Base-by-base conservation (phyloP, 2,329 filamentous ascomycete species). In the Alternaria triticina region DNA sequence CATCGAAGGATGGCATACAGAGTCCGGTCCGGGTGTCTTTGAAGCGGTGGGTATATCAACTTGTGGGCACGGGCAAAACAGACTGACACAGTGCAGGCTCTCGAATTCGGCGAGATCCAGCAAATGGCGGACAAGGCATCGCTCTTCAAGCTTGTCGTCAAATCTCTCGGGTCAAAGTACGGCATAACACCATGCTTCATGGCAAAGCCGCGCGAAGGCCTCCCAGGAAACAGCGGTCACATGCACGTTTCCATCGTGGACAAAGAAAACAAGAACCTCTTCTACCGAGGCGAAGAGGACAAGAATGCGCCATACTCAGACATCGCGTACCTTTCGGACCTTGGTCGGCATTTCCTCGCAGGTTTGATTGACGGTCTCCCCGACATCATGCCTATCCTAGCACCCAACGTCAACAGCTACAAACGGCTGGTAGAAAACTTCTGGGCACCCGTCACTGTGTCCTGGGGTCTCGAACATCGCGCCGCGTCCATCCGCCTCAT, bases 361-460 rank as follows among this genome's bases (percentile, higher is more conserved):
- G 96, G 96, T 8, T 81, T 99, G 2, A 86, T 99, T 0, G 90
- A 93, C 23, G 96, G 95, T 13, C 86, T 99, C 5, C 93, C 96
- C 3, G 93, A 97, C 75, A 89, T 98, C 70, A 99, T 99, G 96
- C 96, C 96, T 1, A 85, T 98, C 62, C 85, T 99, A 12, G 96
- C 95, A 1, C 96, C 96, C 0, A 99, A 93, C 1, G 88, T 99
- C 76, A 99, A 99, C 86, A 97, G 93, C 65, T 99, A 99, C 86
- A 99, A 99, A 83, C 90, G 96, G 4, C 87, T 99, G 0, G 96
- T 99, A 3, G 96, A 99, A 84, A 98, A 98, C 82, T 98, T 97
- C 82, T 99, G 96, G 96, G 96, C 96, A 0, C 96, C 96, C 0
- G 96, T 99, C 6, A 97, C 95, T 0, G 96, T 98, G 0, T 97